Base-by-base conservation (phyloP, 768 basidiomycete species). In the Fomitopsis pulvina region DNA sequence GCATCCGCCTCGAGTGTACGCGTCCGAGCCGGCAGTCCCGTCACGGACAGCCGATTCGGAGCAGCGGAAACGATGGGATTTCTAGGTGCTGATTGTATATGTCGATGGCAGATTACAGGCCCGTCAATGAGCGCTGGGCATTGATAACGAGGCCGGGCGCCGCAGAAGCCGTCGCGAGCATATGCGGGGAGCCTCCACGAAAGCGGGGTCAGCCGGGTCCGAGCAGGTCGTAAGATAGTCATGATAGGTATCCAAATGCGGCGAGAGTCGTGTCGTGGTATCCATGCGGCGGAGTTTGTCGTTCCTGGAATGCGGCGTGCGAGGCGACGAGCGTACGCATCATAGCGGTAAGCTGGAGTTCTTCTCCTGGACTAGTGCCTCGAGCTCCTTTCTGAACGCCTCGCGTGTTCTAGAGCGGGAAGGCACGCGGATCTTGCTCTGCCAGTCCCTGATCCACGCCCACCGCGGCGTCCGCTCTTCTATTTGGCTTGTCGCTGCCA, bases 401-500 rank as follows among this genome's bases (percentile, higher is more conserved):
- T 68, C 66, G 46, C 74, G 76, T 51, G 73, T 70, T 45, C 70
- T 66, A 38, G 79, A 75, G 38, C 73, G 73, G 21, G 82, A 81
- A 1, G 70, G 65, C 29, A 79, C 66, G 47, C 76, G 73, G 40
- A 85, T 77, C 65, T 75, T 83, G 2, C 71, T 70, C 50, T 80
- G 76, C 83, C 79, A 85, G 52, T 84, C 80, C 52, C 76, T 75
- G n/a, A 85, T 75, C 85, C 81, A 84, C 29, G 71, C 65, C 78
- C 81, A 83, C 47, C 76, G 65, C 21, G 71, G 60, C 16, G 63
- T 57, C 47, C 69, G 68, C 57, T 75, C 76, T 9, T 43, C 49
- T 26, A 29, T 6, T 10, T 24, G 45, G n/a, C 59, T 47, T 45
- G 54, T n/a, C 52, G 45, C 20, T 48, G 59, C 47, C 51, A 47